Conservation (phyloP, 768 basidiomycete species). For the Roridomyces roridus region DNA sequence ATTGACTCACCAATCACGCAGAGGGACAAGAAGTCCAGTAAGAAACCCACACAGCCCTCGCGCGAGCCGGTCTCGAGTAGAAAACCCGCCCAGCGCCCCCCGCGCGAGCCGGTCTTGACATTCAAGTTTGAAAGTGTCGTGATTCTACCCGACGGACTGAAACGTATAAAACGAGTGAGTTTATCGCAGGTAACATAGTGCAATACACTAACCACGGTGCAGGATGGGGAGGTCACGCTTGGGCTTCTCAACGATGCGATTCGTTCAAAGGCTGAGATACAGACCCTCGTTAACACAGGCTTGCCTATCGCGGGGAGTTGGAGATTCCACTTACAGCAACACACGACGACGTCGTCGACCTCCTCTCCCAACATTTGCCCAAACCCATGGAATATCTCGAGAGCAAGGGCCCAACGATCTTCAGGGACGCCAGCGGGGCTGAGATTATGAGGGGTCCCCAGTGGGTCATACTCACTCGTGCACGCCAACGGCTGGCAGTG, state of each 20-base stretch:
- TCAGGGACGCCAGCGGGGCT: background rate
- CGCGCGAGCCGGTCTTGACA: background rate
- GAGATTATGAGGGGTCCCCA: background rate
- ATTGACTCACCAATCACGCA: background rate
- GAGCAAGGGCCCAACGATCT: background rate
- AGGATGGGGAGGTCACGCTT: background rate
- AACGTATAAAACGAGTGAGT: no score
- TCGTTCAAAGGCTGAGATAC: background rate
- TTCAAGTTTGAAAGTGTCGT: background rate
- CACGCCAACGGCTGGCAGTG: background rate
- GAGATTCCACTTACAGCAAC: background rate
- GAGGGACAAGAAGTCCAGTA: background rate
- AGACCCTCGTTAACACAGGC: background rate
- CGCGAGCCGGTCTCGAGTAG: background rate
- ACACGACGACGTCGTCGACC: background rate
- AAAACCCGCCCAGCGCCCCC: background rate
- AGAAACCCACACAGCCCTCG: background rate
- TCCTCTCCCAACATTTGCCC: background rate
- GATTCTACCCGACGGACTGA: background rate
- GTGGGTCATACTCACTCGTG: background rate
- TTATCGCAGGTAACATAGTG: background rate
- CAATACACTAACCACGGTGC: background rate
- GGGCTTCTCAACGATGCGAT: background rate
- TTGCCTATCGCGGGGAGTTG: background rate
- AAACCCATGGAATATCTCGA: background rate